Conservation (phyloP, 2,329 filamentous ascomycete species). For the Xenoacremonium recifei region DNA sequence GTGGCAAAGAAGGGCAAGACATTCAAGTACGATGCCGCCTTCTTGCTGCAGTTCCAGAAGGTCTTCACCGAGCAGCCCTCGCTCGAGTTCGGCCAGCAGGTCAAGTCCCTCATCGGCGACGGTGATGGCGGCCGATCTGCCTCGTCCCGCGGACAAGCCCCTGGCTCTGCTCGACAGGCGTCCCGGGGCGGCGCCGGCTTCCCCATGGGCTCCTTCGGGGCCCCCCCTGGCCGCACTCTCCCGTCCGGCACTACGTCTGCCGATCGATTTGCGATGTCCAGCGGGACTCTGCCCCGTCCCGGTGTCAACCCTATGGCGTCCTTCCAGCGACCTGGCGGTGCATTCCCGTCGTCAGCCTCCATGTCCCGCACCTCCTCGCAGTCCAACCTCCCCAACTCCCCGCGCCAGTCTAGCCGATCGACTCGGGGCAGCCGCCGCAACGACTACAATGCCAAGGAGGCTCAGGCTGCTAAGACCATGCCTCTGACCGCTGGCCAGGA, state of each 20-base stretch:
- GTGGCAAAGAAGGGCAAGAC: slow-evolving; percentile 76
- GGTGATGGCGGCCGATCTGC: slow-evolving; percentile 62
- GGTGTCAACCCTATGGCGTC: slow-evolving; percentile 40
- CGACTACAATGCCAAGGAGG: slow-evolving; percentile 57
- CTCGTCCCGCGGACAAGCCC: slow-evolving; percentile 53
- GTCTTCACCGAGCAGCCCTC: slow-evolving; percentile 98
- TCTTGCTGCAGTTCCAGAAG: slow-evolving; percentile 92
- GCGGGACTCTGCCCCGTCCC: slow-evolving; percentile 47
- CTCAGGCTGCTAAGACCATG: slow-evolving; percentile 80
- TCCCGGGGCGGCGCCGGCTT: slow-evolving; percentile 50
- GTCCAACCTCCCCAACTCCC: slow-evolving; percentile 65
- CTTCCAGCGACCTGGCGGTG: slow-evolving; percentile 48
- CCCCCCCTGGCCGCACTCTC: slow-evolving; percentile 53
- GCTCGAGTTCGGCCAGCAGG: slow-evolving; percentile 85
- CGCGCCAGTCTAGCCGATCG: slow-evolving; percentile 63
- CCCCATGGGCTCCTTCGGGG: slow-evolving; percentile 73
- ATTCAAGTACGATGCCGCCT: slow-evolving; percentile 94
- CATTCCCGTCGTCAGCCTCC: slow-evolving; percentile 59
- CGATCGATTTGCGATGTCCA: slow-evolving; percentile 69
- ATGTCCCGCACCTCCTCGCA: slow-evolving; percentile 67
- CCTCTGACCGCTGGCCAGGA: slow-evolving; percentile 83
- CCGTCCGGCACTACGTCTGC: slow-evolving; percentile 76
- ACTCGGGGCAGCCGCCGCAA: slow-evolving; percentile 64
- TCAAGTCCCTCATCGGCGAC: slow-evolving; percentile 85
- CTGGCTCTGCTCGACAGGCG: slow-evolving; percentile 47